Evolutionary conservation across 2,329 filamentous ascomycete species (phyloP).

Genomic region (Aspergillus pseudoglaucus): DNA sequence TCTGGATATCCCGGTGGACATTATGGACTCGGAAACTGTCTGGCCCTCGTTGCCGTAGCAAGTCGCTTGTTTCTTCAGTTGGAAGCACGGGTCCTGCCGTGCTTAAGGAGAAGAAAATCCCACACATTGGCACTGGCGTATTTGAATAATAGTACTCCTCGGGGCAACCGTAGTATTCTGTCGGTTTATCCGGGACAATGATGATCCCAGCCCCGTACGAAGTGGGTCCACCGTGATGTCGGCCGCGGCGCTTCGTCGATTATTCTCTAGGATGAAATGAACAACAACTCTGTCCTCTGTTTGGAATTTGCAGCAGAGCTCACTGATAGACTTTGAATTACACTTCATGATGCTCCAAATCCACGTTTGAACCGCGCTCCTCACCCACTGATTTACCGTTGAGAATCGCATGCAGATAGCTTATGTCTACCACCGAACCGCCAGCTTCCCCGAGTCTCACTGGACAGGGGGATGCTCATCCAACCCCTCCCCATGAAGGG

Average conservation of each 20-base stretch:
- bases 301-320: too few species aligned
- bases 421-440: constrained; percentile 29
- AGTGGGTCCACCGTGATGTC: not conserved
- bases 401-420: constrained; percentile 37
- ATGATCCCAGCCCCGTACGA: constrained; percentile 21
- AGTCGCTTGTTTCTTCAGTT: constrained; percentile 24
- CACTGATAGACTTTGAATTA: too few species aligned
- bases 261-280: not conserved
- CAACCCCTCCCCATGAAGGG: constrained; percentile 13
- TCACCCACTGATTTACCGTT: constrained; percentile 4
- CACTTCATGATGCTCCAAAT: constrained; percentile 20
- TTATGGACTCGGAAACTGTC: constrained; percentile 35
- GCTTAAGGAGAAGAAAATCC: constrained; percentile 48
- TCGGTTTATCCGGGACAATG: constrained; percentile 21
- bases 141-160: too few species aligned
- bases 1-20: constrained; percentile 16
- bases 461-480: constrained; percentile 19
- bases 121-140: constrained; percentile 32
- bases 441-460: constrained; percentile 17
- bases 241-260: not conserved
- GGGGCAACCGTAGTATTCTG: too few species aligned
- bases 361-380: constrained; percentile 14
- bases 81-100: constrained; percentile 21
- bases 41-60: constrained; percentile 38
- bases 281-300: too few species aligned